phyloP scores from a whole-genome alignment of 768 basidiomycete species.

The Suillus ampliporus region DNA sequence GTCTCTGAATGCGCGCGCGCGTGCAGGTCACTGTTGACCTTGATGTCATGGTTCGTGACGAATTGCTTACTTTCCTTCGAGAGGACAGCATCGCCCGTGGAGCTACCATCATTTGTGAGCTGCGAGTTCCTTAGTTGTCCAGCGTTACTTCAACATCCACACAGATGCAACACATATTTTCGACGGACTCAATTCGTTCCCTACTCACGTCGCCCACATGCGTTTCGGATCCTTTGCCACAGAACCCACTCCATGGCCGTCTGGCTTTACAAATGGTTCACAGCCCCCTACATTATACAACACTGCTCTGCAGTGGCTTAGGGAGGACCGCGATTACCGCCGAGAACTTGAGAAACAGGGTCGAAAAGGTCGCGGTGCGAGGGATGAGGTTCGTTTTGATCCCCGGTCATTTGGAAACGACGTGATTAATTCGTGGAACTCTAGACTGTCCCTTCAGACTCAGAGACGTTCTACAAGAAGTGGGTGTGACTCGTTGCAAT shows the following conservation, averaged over 20 bases:
- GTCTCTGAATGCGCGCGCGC: conserved; percentile 11
- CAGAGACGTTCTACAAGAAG: conserved; percentile 88
- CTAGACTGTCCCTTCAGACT: conserved; percentile 70
- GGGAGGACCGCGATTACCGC: conserved; percentile 76
- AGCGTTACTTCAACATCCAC: conserved; percentile 12
- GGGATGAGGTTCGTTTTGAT: conserved; percentile 52
- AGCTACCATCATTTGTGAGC: conserved; percentile 86
- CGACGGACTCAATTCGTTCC: conserved; percentile 89
- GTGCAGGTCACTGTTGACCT: conserved; percentile 92
- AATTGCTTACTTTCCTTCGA: conserved; percentile 88
- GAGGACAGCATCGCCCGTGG: conserved; percentile 78
- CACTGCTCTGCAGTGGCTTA: conserved; percentile 86
- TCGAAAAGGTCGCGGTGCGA: conserved; percentile 65
- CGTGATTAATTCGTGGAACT: conserved; percentile 12
- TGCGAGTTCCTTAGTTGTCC: conserved; percentile 16
- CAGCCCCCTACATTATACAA: conserved; percentile 54
- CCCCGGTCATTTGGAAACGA: background rate
- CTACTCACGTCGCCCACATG: conserved; percentile 94
- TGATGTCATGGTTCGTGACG: conserved; percentile 92
- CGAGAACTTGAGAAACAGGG: conserved; percentile 61
- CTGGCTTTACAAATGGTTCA: conserved; percentile 37
- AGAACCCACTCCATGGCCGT: conserved; percentile 73
- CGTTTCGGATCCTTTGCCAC: conserved; percentile 78
- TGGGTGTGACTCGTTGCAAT: conserved; percentile 38
- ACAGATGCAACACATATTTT: conserved; percentile 97